These are phyloP conservation scores for Hortiboletus campestris DNA, from an alignment of 768 basidiomycete species.

Conservation along the genomic window DNA sequence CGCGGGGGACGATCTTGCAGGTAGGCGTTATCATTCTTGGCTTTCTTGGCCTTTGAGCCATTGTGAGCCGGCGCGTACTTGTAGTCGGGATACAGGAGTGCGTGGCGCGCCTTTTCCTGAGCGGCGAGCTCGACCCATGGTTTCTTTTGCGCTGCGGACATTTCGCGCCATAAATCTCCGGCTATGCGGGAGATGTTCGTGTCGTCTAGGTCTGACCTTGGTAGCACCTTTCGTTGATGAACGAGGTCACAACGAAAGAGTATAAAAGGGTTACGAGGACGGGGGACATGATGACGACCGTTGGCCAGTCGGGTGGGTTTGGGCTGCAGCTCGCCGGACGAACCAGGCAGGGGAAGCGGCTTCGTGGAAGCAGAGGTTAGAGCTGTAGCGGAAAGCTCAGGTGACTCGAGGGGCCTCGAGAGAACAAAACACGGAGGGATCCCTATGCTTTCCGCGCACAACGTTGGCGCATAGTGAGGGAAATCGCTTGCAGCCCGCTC, in stretches of 20 bases:
- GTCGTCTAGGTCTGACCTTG: constrained; percentile 59
- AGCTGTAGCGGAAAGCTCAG: not conserved
- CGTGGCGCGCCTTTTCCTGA: constrained; percentile 45
- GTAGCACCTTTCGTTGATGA: constrained; percentile 55
- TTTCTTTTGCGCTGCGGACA: constrained; percentile 42
- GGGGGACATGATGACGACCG: constrained; percentile 52
- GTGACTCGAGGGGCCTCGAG: constrained; percentile 6
- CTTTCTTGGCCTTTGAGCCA: constrained; percentile 22
- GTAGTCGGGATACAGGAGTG: constrained; percentile 42
- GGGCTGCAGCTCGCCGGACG: constrained; percentile 16
- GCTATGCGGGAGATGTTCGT: constrained; percentile 67
- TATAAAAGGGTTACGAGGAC: constrained; percentile 78
- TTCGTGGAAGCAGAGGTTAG: constrained; percentile 1
- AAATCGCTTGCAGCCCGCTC: constrained; percentile 14
- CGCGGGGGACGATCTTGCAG: constrained; percentile 10
- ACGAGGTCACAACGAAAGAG: constrained; percentile 76
- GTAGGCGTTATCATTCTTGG: constrained; percentile 7
- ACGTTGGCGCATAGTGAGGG: constrained; percentile 1
- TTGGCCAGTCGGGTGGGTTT: constrained; percentile 17
- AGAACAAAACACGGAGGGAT: constrained; percentile 9
- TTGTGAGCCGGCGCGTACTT: constrained; percentile 36
- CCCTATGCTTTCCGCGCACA: constrained; percentile 6
- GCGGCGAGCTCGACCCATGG: constrained; percentile 55
- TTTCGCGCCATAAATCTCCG: constrained; percentile 62
- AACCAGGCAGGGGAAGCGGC: constrained; percentile 28